Conservation (phyloP, 306 rosid genomes). For the Aeschynomene evenia region DNA sequence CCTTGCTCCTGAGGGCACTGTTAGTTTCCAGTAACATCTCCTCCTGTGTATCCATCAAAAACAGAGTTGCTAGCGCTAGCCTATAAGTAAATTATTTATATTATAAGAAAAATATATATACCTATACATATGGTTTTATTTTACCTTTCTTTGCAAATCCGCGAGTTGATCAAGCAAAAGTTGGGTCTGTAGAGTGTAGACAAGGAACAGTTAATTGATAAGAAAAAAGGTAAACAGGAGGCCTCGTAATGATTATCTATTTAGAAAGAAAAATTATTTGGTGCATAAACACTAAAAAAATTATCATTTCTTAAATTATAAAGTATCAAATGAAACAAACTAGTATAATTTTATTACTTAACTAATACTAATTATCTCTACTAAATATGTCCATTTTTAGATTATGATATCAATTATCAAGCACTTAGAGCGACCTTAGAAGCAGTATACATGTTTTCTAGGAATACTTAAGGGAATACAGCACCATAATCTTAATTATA, state of each 20-base stretch:
- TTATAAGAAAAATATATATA: constrained; percentile 1
- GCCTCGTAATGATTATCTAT: neutral
- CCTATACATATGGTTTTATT: neutral
- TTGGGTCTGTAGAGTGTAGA: constrained; percentile 67
- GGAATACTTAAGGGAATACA: too few species aligned
- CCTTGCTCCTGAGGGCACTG: constrained; percentile 56
- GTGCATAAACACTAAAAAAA: too few species aligned
- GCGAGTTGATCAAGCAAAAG: constrained; percentile 55
- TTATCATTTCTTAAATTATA: too few species aligned
- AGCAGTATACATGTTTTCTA: too few species aligned
- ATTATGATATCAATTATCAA: neutral
- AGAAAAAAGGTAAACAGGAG: neutral
- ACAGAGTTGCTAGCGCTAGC: neutral
- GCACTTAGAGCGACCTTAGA: neutral
- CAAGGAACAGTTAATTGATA: constrained; percentile 7
- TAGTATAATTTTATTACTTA: too few species aligned
- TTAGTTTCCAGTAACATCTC: constrained; percentile 61
- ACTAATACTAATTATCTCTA: too few species aligned
- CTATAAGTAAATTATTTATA: neutral
- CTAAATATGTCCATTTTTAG: neutral
- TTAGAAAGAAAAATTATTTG: too few species aligned
- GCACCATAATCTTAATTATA: too few species aligned
- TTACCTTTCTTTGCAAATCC: constrained; percentile 66
- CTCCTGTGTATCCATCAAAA: constrained; percentile 50
- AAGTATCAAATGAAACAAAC: too few species aligned